phyloP scores from a whole-genome alignment of 129 eudicot species.

The Daucus carota region DNA sequence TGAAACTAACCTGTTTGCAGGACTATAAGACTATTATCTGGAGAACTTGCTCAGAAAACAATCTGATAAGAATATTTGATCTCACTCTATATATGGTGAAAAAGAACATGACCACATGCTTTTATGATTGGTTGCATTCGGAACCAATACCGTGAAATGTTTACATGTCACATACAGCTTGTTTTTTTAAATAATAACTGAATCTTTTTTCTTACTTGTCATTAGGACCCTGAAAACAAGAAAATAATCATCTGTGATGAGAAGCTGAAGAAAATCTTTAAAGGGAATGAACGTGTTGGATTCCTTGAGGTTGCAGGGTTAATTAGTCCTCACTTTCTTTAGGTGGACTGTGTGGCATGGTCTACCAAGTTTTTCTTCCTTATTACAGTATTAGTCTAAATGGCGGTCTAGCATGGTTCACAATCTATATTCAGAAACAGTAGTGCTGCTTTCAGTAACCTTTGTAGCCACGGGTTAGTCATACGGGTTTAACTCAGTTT shows the following conservation, averaged over 20 bases:
- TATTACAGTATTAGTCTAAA: neutral
- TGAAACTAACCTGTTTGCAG: neutral
- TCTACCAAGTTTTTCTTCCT: neutral
- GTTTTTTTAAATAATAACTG: neutral
- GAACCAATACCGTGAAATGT: neutral
- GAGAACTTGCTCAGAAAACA: neutral
- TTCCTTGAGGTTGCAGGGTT: conserved; percentile 86
- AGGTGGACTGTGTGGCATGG: conserved; percentile 6
- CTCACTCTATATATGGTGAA: neutral
- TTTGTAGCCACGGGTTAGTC: neutral
- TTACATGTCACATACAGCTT: neutral
- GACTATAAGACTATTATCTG: neutral
- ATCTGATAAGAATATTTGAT: neutral
- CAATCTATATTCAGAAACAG: neutral
- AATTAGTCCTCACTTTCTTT: conserved; percentile 56
- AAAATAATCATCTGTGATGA: conserved; percentile 77
- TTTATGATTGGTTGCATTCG: neutral
- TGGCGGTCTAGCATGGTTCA: neutral
- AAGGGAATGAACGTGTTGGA: conserved; percentile 63
- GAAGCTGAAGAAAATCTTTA: conserved; percentile 69
- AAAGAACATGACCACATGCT: neutral
- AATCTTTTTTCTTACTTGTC: neutral
- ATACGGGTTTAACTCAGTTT: conserved; percentile 12
- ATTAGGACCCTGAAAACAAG: conserved; percentile 69
- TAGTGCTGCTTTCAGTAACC: neutral